Base-by-base conservation (phyloP, 179 eudicot genomes). In the Vitellaria paradoxa region DNA sequence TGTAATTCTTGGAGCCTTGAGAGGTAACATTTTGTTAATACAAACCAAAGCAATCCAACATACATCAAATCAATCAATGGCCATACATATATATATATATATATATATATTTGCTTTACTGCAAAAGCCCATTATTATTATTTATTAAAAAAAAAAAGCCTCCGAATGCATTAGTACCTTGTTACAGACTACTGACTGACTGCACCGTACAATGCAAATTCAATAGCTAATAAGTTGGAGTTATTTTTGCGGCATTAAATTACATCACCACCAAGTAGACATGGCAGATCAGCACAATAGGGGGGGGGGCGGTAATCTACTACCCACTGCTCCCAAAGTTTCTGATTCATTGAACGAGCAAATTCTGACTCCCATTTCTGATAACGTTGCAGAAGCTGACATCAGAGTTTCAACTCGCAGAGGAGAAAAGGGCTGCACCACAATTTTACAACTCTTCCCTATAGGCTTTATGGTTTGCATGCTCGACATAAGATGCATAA, bases 371-470 rank as follows among this genome's bases (percentile, higher is more conserved):
- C 24, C 76, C 53, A 59, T 57, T 12, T 73, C 52, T 18, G n/a
- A 60, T 18, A 40, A 20, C n/a, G 14, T 40, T 73, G 66, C 55
- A 42, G 67, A 73, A 20, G 11, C 55, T 73, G 76, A 60, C 30
- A 14, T 21, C 67, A 57, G 37, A 14, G 40, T 37, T 30, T 37
- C 21, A 5, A 52, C 40, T 14, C 20, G 26, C 52, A 20, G 47
- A 72, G 18, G 65, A 18, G 52, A 37, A n/a, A 18, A 30, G 9
- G 64, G 24, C 55, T 57, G 42, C 45, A 53, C 66, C 67, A 55
- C n/a, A 57, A 60, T 65, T 53, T 85, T 75, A 94, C 79, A 88
- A 76, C 86, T 91, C 96, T 30, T 83, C 89, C 79, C 87, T 88
- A 70, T 81, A 74, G 77, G 74, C 77, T 56, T 79, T 82, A 60